Conservation (phyloP, 129 eudicot genomes). For the Flaveria brownii region DNA sequence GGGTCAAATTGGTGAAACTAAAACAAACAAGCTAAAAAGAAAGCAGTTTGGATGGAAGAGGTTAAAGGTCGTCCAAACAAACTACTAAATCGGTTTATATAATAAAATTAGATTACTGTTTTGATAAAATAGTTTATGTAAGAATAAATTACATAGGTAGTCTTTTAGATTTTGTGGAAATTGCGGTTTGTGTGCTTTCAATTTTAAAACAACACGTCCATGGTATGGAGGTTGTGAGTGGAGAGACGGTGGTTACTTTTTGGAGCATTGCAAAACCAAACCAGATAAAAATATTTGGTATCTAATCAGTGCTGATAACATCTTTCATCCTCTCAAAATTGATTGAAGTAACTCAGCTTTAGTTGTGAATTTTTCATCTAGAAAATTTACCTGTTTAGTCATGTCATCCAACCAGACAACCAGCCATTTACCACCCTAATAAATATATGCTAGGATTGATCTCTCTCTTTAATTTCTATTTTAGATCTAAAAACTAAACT, state of each 20-base stretch:
- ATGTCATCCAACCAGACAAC: not conserved
- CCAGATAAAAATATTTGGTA: not conserved
- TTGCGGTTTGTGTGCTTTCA: too few relatives aligned
- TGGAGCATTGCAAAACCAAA: not conserved
- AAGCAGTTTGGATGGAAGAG: not conserved
- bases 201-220: not conserved
- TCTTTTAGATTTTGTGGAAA: not conserved
- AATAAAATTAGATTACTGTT: not conserved
- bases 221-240: not conserved
- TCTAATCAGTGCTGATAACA: not conserved
- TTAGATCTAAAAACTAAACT: too few relatives aligned
- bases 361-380: too few relatives aligned
- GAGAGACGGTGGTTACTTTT: too few relatives aligned
- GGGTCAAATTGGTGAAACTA: not conserved
- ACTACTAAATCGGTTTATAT: not conserved
- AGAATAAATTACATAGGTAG: not conserved
- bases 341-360: too few relatives aligned
- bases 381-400: not conserved
- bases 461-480: not conserved
- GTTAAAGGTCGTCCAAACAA: not conserved
- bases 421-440: not conserved
- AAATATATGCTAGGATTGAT: not conserved
- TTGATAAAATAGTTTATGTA: not conserved
- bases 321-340: not conserved
- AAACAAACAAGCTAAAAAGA: not conserved